phyloP scores from a whole-genome alignment of 2,329 filamentous ascomycete species.

The Cercospora nicotianae region DNA sequence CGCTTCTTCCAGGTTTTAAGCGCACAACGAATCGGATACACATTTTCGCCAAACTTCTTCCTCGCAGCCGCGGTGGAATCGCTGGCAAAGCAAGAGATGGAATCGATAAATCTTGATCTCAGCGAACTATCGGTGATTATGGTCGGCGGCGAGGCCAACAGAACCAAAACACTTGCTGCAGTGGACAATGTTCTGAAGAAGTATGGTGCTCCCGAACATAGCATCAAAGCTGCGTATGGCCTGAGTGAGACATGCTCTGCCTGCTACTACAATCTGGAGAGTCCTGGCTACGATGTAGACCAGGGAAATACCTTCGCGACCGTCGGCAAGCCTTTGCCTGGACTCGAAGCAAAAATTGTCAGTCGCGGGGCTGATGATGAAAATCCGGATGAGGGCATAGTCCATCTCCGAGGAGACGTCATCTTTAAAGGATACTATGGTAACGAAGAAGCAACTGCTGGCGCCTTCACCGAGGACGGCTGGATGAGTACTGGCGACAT shows the following conservation, averaged over 20 bases:
- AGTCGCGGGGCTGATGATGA: not conserved
- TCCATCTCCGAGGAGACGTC: constrained; percentile 19
- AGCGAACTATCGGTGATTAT: constrained; percentile 32
- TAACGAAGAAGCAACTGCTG: constrained; percentile 39
- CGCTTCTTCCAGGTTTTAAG: constrained; percentile 45
- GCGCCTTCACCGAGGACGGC: constrained; percentile 39
- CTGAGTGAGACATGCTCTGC: constrained; percentile 31
- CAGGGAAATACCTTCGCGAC: constrained; percentile 24
- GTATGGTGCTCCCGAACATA: constrained; percentile 21
- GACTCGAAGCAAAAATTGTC: constrained; percentile 24
- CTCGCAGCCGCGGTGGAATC: constrained; percentile 28
- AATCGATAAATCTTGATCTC: constrained; percentile 11
- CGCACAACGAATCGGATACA: constrained; percentile 45
- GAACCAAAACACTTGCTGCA: constrained; percentile 22
- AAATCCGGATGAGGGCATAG: constrained; percentile 11
- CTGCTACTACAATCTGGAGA: constrained; percentile 28
- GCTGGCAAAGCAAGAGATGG: constrained; percentile 10
- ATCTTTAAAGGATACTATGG: constrained; percentile 44
- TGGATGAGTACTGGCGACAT: constrained; percentile 39
- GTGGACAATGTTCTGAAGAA: constrained; percentile 17
- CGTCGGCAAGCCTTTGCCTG: constrained; percentile 23
- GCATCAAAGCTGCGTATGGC: constrained; percentile 28
- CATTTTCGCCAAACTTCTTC: constrained; percentile 52
- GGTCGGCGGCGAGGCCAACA: constrained; percentile 52
- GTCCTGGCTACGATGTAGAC: constrained; percentile 23